Conservation (phyloP, 768 basidiomycete genomes). For the Cystofilobasidium ferigula region DNA sequence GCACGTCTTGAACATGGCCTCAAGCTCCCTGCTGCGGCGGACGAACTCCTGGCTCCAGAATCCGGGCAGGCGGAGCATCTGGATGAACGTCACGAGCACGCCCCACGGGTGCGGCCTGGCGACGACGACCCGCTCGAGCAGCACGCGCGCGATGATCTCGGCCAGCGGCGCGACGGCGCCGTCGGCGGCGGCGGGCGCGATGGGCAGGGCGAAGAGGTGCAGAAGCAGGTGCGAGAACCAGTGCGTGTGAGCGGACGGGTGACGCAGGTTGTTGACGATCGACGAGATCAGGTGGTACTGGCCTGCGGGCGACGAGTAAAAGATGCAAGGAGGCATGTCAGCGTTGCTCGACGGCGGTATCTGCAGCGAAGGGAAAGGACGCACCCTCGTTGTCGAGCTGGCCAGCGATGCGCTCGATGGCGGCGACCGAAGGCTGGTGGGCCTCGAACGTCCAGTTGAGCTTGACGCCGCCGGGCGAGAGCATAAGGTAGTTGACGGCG, state of each 20-base stretch:
- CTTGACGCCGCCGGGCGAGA: constrained; percentile 7
- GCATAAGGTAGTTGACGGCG: constrained; percentile 38
- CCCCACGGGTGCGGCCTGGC: constrained; percentile 97
- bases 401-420: constrained; percentile 67
- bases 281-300: constrained; percentile 89
- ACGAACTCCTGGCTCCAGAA: constrained; percentile 36
- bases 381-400: constrained; percentile 85
- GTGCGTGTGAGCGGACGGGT: constrained; percentile 95
- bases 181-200: constrained; percentile 9
- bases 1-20: constrained; percentile 12
- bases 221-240: constrained; percentile 92
- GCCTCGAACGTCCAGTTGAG: constrained; percentile 6
- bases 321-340: constrained; percentile 15
- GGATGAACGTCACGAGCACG: constrained; percentile 82
- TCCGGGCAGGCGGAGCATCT: constrained; percentile 50
- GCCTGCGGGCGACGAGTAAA: constrained; percentile 44
- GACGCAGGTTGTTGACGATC: constrained; percentile 88
- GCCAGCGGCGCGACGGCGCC: constrained; percentile 44
- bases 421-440: constrained; percentile 55
- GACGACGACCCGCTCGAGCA: constrained; percentile 86
- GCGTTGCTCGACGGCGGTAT: neutral
- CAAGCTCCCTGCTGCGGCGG: neutral
- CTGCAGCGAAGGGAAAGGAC: constrained; percentile 29
- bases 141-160: constrained; percentile 47
- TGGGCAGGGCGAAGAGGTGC: constrained; percentile 59